These are phyloP conservation scores for Myrica gale DNA, from an alignment of 306 rosid genomes.

Conservation along the genomic window DNA sequence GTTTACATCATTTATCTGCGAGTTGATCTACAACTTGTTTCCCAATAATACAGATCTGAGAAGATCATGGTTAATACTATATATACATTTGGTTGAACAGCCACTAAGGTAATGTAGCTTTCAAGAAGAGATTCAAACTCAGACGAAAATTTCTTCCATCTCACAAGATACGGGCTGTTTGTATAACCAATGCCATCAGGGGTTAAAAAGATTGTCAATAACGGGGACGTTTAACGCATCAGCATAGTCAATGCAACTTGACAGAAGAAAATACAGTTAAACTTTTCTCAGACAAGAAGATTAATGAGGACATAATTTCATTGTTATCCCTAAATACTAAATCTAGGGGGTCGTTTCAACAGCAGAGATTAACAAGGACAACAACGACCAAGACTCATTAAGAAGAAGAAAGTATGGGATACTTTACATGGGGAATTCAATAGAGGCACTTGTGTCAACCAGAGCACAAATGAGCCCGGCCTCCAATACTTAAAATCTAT, in stretches of 20 bases:
- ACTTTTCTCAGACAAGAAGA: background rate
- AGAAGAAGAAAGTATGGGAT: background rate
- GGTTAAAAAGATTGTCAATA: background rate
- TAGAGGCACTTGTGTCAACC: background rate
- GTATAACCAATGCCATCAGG: background rate
- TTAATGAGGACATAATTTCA: background rate
- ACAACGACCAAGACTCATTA: background rate
- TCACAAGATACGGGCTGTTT: background rate
- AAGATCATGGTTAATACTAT: background rate
- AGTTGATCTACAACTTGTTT: too few relatives aligned
- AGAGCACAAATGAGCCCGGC: background rate
- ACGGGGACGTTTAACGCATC: background rate
- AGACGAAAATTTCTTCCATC: background rate
- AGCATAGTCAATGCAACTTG: background rate
- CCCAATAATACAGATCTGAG: background rate
- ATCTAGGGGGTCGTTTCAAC: background rate
- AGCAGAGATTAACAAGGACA: background rate
- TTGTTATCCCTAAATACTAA: background rate
- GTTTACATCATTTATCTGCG: too few relatives aligned
- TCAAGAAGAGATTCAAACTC: background rate
- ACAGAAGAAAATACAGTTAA: background rate
- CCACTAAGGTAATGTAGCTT: slow-evolving; percentile 7
- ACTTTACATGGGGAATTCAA: background rate
- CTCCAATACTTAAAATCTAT: background rate
- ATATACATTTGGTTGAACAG: too few relatives aligned